phyloP scores from a whole-genome alignment of 2,329 filamentous ascomycete genomes.

The Phialophora tarda region DNA sequence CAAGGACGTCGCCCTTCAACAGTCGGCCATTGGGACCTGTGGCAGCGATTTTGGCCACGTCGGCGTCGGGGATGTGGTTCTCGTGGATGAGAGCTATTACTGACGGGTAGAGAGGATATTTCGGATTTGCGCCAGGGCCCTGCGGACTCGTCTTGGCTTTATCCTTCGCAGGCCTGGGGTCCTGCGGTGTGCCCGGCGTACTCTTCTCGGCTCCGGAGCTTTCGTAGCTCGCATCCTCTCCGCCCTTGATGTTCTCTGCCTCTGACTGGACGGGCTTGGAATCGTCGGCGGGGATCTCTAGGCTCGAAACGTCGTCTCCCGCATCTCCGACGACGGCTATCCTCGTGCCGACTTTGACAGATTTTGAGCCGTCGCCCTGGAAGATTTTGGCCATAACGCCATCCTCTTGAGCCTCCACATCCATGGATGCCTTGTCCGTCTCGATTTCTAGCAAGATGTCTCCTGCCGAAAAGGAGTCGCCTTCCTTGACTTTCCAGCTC shows the following conservation, averaged over 20 bases:
- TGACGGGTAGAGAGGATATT: slow-evolving; percentile 69
- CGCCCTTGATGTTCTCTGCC: slow-evolving; percentile 35
- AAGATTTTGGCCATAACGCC: slow-evolving; percentile 82
- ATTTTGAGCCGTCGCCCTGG: slow-evolving; percentile 73
- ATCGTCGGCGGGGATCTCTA: slow-evolving; percentile 77
- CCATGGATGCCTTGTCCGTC: slow-evolving; percentile 94
- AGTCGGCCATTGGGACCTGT: slow-evolving; percentile 87
- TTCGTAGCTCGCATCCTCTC: slow-evolving; percentile 31
- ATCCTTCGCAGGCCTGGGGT: slow-evolving; percentile 35
- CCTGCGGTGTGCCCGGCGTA: slow-evolving; percentile 30
- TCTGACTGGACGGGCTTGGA: slow-evolving; percentile 36
- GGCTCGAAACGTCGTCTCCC: slow-evolving; percentile 75
- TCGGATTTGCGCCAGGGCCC: slow-evolving; percentile 49
- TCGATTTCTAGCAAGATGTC: slow-evolving; percentile 91
- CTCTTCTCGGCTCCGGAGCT: slow-evolving; percentile 40
- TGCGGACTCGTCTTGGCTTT: slow-evolving; percentile 34
- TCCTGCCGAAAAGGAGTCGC: slow-evolving; percentile 77
- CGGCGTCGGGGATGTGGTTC: slow-evolving; percentile 75
- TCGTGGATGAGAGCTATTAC: slow-evolving; percentile 80
- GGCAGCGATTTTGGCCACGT: slow-evolving; percentile 79
- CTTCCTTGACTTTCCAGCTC: slow-evolving; percentile 84
- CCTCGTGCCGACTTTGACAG: slow-evolving; percentile 75
- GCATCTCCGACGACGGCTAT: slow-evolving; percentile 84
- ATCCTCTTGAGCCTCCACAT: slow-evolving; percentile 90
- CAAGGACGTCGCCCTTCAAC: slow-evolving; percentile 93